Conservation (phyloP, 805 yeast species). For the Candida dendrica region DNA sequence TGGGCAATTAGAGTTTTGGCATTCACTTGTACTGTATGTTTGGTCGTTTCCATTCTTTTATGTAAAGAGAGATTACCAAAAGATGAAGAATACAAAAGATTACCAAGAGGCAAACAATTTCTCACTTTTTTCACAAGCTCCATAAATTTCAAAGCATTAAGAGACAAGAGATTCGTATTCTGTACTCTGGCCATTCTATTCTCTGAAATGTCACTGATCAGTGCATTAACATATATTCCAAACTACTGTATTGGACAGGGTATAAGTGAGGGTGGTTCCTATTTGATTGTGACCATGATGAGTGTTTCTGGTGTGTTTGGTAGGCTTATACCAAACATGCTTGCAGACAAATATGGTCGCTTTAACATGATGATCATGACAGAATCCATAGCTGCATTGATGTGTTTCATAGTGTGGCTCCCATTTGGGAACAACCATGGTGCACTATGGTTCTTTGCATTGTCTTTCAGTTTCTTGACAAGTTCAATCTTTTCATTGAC, state of each 20-base stretch:
- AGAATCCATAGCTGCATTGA: constrained; percentile 25
- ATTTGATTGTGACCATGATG: constrained; percentile 38
- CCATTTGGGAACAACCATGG: constrained; percentile 30
- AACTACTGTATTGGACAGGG: constrained; percentile 47
- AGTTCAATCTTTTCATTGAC: constrained; percentile 50
- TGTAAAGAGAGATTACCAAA: constrained; percentile 34
- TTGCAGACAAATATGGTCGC: constrained; percentile 41
- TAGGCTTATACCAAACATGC: constrained; percentile 35
- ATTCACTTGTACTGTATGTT: constrained; percentile 35
- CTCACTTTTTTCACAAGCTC: constrained; percentile 11
- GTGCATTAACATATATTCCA: constrained; percentile 42
- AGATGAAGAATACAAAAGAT: too few relatives aligned
- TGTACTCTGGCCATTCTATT: constrained; percentile 36
- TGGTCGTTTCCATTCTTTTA: constrained; percentile 26
- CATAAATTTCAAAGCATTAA: constrained; percentile 31
- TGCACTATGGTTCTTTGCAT: constrained; percentile 37
- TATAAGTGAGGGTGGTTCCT: constrained; percentile 33
- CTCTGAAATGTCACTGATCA: constrained; percentile 38
- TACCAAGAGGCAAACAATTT: constrained; percentile 22
- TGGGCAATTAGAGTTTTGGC: constrained; percentile 57
- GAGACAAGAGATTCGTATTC: constrained; percentile 36
- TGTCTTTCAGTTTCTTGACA: constrained; percentile 46
- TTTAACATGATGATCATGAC: constrained; percentile 42
- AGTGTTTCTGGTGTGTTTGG: constrained; percentile 41
- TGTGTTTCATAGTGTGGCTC: constrained; percentile 33